A percentile compares a stretch with the other conserved stretches of the same genome.
phyloP scores from a whole-genome alignment of 2,329 filamentous ascomycete species.

The Diaporthe citrichinensis region DNA sequence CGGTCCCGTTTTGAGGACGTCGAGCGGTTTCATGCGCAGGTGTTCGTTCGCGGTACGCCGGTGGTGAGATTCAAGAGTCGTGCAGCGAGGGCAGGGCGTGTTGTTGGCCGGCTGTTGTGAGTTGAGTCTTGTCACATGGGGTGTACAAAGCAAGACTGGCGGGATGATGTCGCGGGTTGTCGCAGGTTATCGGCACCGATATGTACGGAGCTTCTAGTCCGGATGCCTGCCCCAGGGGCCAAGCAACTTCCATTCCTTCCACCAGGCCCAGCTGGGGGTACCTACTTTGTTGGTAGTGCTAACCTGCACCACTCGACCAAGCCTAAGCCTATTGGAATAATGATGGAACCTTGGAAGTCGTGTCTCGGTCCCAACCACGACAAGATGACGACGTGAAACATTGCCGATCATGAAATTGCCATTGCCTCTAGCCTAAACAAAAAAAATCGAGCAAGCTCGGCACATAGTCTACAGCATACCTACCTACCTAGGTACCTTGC shows the following conservation, averaged over 20 bases:
- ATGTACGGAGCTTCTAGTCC: slow-evolving; percentile 1
- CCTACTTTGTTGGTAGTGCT: background rate
- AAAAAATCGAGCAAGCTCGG: background rate
- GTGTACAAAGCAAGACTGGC: background rate
- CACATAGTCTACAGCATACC: background rate
- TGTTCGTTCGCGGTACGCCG: background rate
- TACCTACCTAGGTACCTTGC: background rate
- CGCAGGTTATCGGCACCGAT: background rate
- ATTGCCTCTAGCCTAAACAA: slow-evolving; percentile 22
- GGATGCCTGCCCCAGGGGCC: background rate
- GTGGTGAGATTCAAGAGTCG: background rate
- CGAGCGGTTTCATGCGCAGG: background rate
- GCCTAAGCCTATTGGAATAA: slow-evolving; percentile 7
- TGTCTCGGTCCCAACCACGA: slow-evolving; percentile 4
- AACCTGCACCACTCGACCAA: background rate
- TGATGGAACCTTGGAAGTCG: slow-evolving; percentile 17
- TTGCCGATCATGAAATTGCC: background rate
- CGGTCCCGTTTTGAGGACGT: background rate
- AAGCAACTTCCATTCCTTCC: background rate
- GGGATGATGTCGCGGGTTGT: background rate
- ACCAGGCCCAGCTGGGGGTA: background rate
- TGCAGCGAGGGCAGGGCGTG: background rate
- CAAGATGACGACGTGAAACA: slow-evolving; percentile 29
- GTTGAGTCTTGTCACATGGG: background rate
- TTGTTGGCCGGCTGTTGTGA: background rate